phyloP scores from a whole-genome alignment of 495 filamentous ascomycete species.

The Neurospora sp. region DNA sequence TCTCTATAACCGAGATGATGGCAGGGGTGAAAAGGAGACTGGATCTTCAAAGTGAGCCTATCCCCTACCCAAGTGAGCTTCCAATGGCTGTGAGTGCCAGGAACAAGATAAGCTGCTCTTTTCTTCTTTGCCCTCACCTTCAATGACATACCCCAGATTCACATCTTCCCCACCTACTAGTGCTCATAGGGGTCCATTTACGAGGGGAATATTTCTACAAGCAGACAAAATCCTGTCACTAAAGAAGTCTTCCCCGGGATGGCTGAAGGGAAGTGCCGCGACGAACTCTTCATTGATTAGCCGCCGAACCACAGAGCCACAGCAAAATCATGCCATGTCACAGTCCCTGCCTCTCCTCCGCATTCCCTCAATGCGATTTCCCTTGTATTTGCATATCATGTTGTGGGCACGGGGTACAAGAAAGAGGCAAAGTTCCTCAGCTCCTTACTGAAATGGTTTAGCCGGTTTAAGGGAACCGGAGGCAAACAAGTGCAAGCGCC shows the following conservation, averaged over 20 bases:
- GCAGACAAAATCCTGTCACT: neutral
- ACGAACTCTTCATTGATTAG: neutral
- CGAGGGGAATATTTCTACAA: neutral
- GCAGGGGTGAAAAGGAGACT: neutral
- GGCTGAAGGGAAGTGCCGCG: neutral
- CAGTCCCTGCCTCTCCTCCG: neutral
- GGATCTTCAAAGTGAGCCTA: neutral
- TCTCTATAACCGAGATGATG: neutral
- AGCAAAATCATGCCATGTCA: neutral
- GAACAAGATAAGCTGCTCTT: neutral
- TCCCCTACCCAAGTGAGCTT: neutral
- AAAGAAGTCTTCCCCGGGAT: neutral
- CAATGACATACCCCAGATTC: neutral
- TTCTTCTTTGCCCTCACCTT: neutral
- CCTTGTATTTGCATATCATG: neutral
- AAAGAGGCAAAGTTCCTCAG: neutral
- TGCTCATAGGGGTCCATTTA: neutral
- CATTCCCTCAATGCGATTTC: neutral
- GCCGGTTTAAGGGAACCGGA: neutral
- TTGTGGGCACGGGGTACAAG: neutral
- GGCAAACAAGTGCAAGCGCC: neutral
- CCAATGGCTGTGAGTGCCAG: neutral
- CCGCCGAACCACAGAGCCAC: neutral
- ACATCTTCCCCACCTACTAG: neutral
- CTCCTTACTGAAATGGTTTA: neutral